Evolutionary conservation across 2,329 filamentous ascomycete species (phyloP), one percentile per base, ranked within the genome.

Genomic region (Nannizziopsis barbatae): DNA sequence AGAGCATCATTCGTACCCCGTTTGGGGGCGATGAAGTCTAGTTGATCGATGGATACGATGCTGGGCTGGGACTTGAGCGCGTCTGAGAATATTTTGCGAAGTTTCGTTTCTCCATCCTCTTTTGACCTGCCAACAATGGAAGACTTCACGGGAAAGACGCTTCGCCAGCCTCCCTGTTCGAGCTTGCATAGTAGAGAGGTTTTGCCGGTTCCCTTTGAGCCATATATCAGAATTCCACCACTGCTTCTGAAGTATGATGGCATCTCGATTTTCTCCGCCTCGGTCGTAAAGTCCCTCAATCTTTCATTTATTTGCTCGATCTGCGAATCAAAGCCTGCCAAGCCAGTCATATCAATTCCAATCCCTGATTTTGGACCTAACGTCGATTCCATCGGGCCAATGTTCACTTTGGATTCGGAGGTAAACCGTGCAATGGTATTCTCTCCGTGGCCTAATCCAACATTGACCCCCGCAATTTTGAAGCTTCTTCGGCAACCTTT

Each of bases 151-250:
- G 55, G 75, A 55, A 84, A 75, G 1, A 88, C 78, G 36, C 76
- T 77, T 17, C 77, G 79, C 85, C 87, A 95, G 50, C 74, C 75
- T 0, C 80, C 77, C 5, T 71, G 74, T 7, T 80, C 76, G 15
- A 95, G 72, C 30, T 77, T 76, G 12, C 82, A 65, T 1, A 95
- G 69, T 0, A 95, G 71, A 54, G 84, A 74, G 0, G 80, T 83
- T 68, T 95, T 95, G 18, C 90, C 90, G 0, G 86, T 93, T 9
- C 90, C 89, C 53, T 79, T 78, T 14, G 85, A 81, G 11, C 90
- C 90, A 61, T 93, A 82, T 3, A 95, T 71, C 18, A 92, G 73
- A 32, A 92, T 75, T 0, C 79, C 80, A 45, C 76, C 75, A 68
- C 56, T 66, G 57, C 60, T 62, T 57, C 58, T 62, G 55, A 64